Percentiles rank a stretch among this genome's conserved stretches.
phyloP scores from a whole-genome alignment of 208 protist species.

The Leishmania braziliensis region DNA sequence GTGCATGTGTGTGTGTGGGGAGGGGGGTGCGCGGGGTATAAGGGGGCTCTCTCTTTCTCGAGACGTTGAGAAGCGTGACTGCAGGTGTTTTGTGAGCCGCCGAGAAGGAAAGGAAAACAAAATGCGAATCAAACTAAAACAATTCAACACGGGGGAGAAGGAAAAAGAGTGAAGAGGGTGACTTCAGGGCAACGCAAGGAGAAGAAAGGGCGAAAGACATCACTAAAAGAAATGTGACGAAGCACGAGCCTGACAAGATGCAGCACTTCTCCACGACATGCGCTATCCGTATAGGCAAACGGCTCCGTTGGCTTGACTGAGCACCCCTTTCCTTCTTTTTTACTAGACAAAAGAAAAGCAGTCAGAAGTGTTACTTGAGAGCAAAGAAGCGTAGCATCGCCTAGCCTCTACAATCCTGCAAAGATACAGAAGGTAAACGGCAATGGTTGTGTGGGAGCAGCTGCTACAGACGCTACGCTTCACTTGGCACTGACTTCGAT shows the following conservation, averaged over 20 bases:
- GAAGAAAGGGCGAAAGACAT: background rate
- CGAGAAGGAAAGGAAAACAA: background rate
- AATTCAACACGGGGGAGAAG: background rate
- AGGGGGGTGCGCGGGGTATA: background rate
- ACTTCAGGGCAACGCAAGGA: background rate
- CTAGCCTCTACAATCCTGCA: background rate
- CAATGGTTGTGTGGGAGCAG: background rate
- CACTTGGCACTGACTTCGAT: background rate
- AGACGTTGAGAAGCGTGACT: background rate
- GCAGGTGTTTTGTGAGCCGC: no score
- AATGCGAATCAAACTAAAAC: background rate
- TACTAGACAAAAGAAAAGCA: background rate
- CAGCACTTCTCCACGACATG: background rate
- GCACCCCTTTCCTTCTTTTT: background rate
- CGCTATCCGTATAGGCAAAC: background rate
- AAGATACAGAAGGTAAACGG: background rate
- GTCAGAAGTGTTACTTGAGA: background rate
- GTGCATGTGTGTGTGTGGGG: background rate
- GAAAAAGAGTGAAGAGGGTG: background rate
- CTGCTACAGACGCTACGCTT: background rate
- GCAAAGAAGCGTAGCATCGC: background rate
- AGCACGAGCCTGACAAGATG: background rate
- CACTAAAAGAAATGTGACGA: background rate
- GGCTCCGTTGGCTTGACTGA: background rate
- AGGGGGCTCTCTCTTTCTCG: no score